phyloP scores from a whole-genome alignment of 768 basidiomycete genomes.

The Pulveroboletus sp. region DNA sequence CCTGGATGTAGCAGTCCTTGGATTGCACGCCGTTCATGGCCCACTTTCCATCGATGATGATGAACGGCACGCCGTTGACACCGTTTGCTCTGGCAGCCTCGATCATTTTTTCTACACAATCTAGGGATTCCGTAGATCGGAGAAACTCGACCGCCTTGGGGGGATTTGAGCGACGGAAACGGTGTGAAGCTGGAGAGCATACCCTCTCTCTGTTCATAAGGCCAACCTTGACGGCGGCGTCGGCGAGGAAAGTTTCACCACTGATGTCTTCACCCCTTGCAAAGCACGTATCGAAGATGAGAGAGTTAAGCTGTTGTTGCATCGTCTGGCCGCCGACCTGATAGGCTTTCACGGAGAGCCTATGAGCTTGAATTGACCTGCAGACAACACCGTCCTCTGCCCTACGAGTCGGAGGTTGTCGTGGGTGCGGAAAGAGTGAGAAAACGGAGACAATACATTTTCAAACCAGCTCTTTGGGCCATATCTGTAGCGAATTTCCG shows the following conservation, averaged over 20 bases:
- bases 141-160: slow-evolving; percentile 41
- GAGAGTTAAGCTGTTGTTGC: slow-evolving; percentile 36
- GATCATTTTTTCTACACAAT: slow-evolving; percentile 40
- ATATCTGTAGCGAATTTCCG: slow-evolving; percentile 26
- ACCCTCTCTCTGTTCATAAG: slow-evolving; percentile 39
- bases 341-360: slow-evolving; percentile 43
- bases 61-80: slow-evolving; percentile 51
- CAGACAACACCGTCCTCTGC: slow-evolving; percentile 37
- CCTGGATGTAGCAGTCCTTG: slow-evolving; percentile 38
- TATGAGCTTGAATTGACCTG: slow-evolving; percentile 41
- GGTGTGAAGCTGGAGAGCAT: slow-evolving; percentile 2
- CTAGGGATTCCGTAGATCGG: slow-evolving; percentile 35
- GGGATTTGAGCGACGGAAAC: neutral
- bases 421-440: neutral
- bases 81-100: slow-evolving; percentile 39
- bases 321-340: slow-evolving; percentile 37
- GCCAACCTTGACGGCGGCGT: slow-evolving; percentile 37
- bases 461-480: slow-evolving; percentile 28
- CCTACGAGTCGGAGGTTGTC: slow-evolving; percentile 19
- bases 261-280: slow-evolving; percentile 40
- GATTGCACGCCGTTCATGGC: slow-evolving; percentile 44
- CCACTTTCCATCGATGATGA: slow-evolving; percentile 44
- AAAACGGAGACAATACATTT: slow-evolving; percentile 19
- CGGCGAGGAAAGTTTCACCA: slow-evolving; percentile 32
- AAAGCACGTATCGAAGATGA: slow-evolving; percentile 40